A percentile compares a stretch with the other conserved stretches of the same genome.
phyloP scores from a whole-genome alignment of 306 rosid species.

The Cucurbita maxima region DNA sequence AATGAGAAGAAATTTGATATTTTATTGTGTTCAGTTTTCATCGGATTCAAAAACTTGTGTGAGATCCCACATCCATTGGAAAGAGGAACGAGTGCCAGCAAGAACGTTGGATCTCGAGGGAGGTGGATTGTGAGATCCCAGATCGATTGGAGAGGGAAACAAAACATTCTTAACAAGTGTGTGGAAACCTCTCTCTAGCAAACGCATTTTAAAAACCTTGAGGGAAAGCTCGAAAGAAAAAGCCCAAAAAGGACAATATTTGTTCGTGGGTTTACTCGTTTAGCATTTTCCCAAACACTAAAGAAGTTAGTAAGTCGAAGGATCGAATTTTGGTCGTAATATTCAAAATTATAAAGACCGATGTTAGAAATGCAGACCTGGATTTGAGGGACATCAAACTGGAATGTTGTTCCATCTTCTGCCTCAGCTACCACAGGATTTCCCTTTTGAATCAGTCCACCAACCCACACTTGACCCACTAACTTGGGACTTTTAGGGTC shows the following conservation, averaged over 20 bases:
- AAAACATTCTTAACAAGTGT: too few relatives aligned
- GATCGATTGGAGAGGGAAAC: too few relatives aligned
- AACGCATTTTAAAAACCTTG: too few relatives aligned
- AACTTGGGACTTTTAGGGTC: constrained; percentile 51
- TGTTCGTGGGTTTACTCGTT: not conserved
- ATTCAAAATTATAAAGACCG: not conserved
- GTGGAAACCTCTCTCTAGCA: too few relatives aligned
- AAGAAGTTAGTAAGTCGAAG: not conserved
- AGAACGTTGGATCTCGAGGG: too few relatives aligned
- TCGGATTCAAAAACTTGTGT: not conserved
- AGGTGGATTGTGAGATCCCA: too few relatives aligned
- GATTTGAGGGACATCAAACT: constrained; percentile 66
- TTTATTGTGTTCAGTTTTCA: not conserved
- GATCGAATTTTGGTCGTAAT: not conserved
- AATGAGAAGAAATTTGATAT: not conserved
- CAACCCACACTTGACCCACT: constrained; percentile 80
- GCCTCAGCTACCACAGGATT: constrained; percentile 41
- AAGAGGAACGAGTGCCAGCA: too few relatives aligned
- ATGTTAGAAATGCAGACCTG: constrained; percentile 33
- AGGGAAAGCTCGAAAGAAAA: too few relatives aligned
- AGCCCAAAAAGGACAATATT: too few relatives aligned
- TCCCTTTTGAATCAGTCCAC: constrained; percentile 73
- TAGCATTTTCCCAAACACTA: not conserved
- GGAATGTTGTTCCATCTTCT: constrained; percentile 62
- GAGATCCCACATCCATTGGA: too few relatives aligned